Conservation (phyloP, 345 rosid species). For the Citrus reticulata region DNA sequence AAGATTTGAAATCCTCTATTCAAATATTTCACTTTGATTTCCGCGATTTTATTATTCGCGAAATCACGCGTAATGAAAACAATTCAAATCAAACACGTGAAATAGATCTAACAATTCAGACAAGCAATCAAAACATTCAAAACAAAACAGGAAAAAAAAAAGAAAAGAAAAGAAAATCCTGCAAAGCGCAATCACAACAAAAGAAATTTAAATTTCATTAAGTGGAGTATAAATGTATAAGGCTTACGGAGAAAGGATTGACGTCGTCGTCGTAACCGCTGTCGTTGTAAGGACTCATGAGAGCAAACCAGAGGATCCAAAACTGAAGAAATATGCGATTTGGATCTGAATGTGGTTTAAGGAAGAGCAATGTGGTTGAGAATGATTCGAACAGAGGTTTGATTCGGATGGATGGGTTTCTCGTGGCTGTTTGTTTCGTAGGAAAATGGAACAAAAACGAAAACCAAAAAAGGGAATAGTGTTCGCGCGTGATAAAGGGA, state of each 20-base stretch:
- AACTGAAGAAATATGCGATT: neutral
- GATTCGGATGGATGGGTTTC: neutral
- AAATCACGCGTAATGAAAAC: neutral
- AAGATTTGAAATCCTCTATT: neutral
- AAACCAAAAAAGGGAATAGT: neutral
- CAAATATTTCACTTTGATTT: neutral
- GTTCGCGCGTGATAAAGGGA: conserved; percentile 8
- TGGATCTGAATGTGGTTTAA: neutral
- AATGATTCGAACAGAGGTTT: neutral
- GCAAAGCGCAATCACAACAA: neutral
- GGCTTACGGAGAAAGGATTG: conserved; percentile 88
- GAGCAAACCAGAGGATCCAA: conserved; percentile 19
- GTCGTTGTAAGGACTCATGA: conserved; percentile 69
- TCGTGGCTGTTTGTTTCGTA: conserved; percentile 11
- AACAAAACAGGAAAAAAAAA: neutral
- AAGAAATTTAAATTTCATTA: neutral
- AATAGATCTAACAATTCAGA: conserved; percentile 14
- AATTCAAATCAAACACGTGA: conserved; percentile 10
- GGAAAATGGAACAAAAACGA: conserved; percentile 9
- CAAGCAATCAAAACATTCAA: conserved; percentile 1
- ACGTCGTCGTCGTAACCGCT: conserved; percentile 84
- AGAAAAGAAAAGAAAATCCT: neutral
- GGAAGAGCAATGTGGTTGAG: neutral
- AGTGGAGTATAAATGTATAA: neutral
- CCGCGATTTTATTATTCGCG: neutral